A percentile compares a stretch with the other conserved stretches of the same genome.
Evolutionary conservation across 768 basidiomycete genomes (phyloP).

Genomic region (Termitomyces eurrhizus): DNA sequence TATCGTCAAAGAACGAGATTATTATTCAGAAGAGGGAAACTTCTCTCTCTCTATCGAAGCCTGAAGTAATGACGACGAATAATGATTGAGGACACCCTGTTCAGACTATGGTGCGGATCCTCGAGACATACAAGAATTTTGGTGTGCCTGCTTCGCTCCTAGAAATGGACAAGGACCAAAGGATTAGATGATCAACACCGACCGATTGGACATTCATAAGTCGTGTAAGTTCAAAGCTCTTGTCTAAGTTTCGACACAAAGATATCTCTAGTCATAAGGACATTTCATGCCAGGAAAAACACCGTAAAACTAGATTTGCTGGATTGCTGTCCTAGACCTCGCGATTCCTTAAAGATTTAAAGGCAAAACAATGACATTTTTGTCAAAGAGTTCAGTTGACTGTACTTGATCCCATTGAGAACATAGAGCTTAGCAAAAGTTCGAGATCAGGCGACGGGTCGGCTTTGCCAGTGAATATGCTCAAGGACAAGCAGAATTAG

Average conservation of each 20-base stretch:
- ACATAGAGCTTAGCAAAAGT: constrained; percentile 7
- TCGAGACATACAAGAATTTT: constrained; percentile 17
- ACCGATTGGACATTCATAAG: not conserved
- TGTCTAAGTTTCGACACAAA: not conserved
- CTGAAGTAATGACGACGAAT: constrained; percentile 4
- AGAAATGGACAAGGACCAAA: constrained; percentile 14
- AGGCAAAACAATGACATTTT: not conserved
- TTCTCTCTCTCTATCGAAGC: constrained; percentile 1
- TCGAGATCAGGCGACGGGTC: constrained; percentile 5
- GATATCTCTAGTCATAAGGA: constrained; percentile 3
- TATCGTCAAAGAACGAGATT: constrained; percentile 10
- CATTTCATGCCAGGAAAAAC: constrained; percentile 12
- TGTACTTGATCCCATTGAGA: constrained; percentile 3
- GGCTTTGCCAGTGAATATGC: constrained; percentile 1
- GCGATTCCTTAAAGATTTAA: not conserved
- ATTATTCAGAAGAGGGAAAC: constrained; percentile 23
- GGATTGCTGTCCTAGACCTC: constrained; percentile 7
- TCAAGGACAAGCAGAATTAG: not conserved
- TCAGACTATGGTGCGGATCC: constrained; percentile 19
- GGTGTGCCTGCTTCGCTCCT: constrained; percentile 11
- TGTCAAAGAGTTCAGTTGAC: not conserved
- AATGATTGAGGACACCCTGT: constrained; percentile 16
- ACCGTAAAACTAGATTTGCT: not conserved
- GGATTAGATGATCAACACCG: constrained; percentile 21
- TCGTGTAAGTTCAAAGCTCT: not conserved